Percentiles rank a stretch among this genome's conserved stretches.
Evolutionary conservation across 371 early-diverging fungal species (phyloP).

Genomic region (Capniomyces stellatus): DNA sequence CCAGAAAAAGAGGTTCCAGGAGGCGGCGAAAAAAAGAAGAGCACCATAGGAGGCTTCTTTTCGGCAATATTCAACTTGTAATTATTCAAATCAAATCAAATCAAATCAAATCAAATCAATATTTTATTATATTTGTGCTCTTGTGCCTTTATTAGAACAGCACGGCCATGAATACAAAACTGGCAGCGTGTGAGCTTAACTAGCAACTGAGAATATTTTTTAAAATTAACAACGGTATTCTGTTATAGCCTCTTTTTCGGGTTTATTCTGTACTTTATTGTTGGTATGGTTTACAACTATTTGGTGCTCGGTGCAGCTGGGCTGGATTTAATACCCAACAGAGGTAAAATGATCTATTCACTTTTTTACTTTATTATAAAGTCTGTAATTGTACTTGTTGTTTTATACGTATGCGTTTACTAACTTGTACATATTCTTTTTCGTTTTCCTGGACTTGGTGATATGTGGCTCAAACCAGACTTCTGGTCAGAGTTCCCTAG

Average conservation of each 20-base stretch:
- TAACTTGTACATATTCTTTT: background rate
- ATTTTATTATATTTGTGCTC: background rate
- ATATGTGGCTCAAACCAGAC: constrained; percentile 1
- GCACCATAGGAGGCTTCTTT: constrained; percentile 14
- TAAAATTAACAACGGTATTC: too few species aligned
- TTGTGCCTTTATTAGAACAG: background rate
- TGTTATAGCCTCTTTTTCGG: constrained; percentile 5
- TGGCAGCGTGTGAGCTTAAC: too few species aligned
- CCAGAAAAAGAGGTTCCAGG: background rate
- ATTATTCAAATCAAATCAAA: background rate
- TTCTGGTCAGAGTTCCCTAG: constrained; percentile 27
- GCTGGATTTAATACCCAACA: constrained; percentile 22
- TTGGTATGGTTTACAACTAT: constrained; percentile 21
- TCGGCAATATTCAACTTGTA: constrained; percentile 8
- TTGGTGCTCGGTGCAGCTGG: constrained; percentile 14
- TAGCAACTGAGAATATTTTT: too few species aligned
- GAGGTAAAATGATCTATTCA: background rate
- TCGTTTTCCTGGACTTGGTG: background rate
- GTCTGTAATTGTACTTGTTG: too few species aligned
- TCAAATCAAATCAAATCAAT: background rate
- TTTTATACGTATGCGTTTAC: too few species aligned
- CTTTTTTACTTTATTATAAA: too few species aligned
- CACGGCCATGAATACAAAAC: too few species aligned
- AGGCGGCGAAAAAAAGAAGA: constrained; percentile 5
- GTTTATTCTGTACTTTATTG: constrained; percentile 16